Evolutionary conservation across 2,329 filamentous ascomycete genomes (phyloP).

Genomic region (Paecilomyces variotii): DNA sequence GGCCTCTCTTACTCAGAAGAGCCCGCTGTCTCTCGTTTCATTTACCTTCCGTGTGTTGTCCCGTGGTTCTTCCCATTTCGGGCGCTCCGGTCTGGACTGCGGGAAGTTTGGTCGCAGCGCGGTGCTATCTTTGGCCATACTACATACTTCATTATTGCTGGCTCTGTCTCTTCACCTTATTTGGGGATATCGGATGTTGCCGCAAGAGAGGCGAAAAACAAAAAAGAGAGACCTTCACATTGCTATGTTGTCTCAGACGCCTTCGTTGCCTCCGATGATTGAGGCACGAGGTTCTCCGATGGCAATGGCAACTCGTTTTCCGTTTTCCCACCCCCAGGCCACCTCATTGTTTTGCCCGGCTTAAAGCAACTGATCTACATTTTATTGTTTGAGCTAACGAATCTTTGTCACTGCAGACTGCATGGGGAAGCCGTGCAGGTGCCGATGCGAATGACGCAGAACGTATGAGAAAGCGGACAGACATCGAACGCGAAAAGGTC

Average conservation of each 20-base stretch:
- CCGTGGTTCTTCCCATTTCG: neutral
- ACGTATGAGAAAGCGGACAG: conserved; percentile 49
- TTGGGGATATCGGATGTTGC: neutral
- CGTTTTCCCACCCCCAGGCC: neutral
- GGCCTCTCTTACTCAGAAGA: neutral
- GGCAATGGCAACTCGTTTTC: neutral
- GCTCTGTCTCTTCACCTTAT: neutral
- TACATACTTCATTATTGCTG: neutral
- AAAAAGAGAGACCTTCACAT: neutral
- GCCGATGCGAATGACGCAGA: conserved; percentile 75
- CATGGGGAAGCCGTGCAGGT: conserved; percentile 89
- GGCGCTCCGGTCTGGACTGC: neutral
- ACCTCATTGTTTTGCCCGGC: neutral
- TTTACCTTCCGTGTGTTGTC: neutral
- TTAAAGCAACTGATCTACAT: conserved; percentile 10
- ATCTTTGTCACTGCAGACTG: conserved; percentile 54
- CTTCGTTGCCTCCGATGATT: neutral
- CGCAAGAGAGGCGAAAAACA: neutral
- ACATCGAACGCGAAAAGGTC: conserved; percentile 25
- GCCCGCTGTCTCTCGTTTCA: neutral
- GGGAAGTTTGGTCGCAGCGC: neutral
- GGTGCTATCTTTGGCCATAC: neutral
- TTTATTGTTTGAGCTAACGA: conserved; percentile 6
- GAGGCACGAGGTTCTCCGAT: neutral
- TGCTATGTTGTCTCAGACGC: neutral